phyloP scores from a whole-genome alignment of 2,329 filamentous ascomycete genomes.

The Penicillium brasilianum region DNA sequence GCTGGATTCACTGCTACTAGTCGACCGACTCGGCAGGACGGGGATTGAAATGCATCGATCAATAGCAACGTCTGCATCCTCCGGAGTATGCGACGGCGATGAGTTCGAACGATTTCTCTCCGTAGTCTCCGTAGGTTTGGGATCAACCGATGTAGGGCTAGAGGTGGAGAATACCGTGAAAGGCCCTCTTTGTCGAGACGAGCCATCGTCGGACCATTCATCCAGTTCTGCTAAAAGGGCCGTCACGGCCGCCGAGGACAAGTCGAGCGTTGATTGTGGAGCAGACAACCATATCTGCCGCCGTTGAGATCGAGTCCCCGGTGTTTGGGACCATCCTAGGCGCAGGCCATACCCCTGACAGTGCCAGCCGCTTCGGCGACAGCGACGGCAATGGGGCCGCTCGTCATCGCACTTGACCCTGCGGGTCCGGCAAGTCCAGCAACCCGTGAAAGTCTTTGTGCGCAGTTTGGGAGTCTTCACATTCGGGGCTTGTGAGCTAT shows the following conservation, averaged over 20 bases:
- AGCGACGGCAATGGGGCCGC: constrained; percentile 27
- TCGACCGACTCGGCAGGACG: neutral
- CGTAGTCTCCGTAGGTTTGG: neutral
- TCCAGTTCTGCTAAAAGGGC: constrained; percentile 27
- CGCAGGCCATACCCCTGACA: constrained; percentile 33
- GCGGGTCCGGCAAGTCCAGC: constrained; percentile 33
- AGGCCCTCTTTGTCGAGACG: constrained; percentile 27
- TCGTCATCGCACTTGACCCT: constrained; percentile 33
- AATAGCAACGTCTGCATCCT: neutral
- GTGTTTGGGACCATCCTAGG: constrained; percentile 27
- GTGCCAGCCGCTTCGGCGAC: constrained; percentile 26
- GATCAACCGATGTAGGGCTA: neutral
- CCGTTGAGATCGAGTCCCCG: constrained; percentile 22
- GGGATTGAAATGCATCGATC: neutral
- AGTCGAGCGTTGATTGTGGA: constrained; percentile 7
- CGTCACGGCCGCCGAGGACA: constrained; percentile 27
- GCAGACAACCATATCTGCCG: constrained; percentile 20
- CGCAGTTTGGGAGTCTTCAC: constrained; percentile 22
- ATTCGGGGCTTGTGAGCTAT: constrained; percentile 16
- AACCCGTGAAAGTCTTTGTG: constrained; percentile 34
- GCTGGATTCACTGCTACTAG: neutral
- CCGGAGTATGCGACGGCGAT: neutral
- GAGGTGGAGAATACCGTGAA: constrained; percentile 32
- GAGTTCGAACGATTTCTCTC: neutral
- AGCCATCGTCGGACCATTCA: constrained; percentile 20